phyloP scores from a whole-genome alignment of 805 yeast species.

The Naumovozyma castellii region DNA sequence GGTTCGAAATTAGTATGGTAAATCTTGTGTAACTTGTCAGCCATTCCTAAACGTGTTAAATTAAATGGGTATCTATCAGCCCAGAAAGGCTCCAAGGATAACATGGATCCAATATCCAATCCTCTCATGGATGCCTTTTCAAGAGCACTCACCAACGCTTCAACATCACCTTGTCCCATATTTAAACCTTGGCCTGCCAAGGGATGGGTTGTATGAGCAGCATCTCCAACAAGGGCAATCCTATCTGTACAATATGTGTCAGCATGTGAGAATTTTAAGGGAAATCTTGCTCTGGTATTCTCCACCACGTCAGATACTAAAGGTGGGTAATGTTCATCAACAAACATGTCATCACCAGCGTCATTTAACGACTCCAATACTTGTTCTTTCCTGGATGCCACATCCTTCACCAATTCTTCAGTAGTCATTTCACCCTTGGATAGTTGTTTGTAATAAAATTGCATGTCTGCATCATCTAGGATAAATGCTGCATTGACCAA shows the following conservation, averaged over 20 bases:
- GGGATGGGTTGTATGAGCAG: slow-evolving; percentile 96
- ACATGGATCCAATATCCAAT: slow-evolving; percentile 71
- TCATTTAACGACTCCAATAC: slow-evolving; percentile 13
- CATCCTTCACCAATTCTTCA: slow-evolving; percentile 51
- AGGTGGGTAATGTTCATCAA: slow-evolving; percentile 59
- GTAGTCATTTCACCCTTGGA: slow-evolving; percentile 29
- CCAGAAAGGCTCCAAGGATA: slow-evolving; percentile 81
- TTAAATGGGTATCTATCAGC: slow-evolving; percentile 73
- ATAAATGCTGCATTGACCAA: slow-evolving; percentile 81
- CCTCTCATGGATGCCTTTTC: slow-evolving; percentile 70
- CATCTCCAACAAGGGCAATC: slow-evolving; percentile 92
- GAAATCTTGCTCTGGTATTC: slow-evolving; percentile 76
- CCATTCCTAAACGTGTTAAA: slow-evolving; percentile 73
- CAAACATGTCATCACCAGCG: slow-evolving; percentile 31
- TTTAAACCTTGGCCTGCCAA: slow-evolving; percentile 96
- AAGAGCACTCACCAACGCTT: slow-evolving; percentile 54
- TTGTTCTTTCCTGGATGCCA: slow-evolving; percentile 54
- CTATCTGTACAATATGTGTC: slow-evolving; percentile 79
- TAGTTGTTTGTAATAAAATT: slow-evolving; percentile 47
- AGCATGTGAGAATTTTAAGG: slow-evolving; percentile 80
- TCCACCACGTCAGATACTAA: slow-evolving; percentile 49
- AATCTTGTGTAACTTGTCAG: slow-evolving; percentile 84
- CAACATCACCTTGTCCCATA: slow-evolving; percentile 94
- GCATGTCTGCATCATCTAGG: slow-evolving; percentile 67
- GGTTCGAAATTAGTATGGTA: slow-evolving; percentile 69